Conservation (phyloP, 108 stramenopile species). For the Pseudonitzschia multiseries region DNA sequence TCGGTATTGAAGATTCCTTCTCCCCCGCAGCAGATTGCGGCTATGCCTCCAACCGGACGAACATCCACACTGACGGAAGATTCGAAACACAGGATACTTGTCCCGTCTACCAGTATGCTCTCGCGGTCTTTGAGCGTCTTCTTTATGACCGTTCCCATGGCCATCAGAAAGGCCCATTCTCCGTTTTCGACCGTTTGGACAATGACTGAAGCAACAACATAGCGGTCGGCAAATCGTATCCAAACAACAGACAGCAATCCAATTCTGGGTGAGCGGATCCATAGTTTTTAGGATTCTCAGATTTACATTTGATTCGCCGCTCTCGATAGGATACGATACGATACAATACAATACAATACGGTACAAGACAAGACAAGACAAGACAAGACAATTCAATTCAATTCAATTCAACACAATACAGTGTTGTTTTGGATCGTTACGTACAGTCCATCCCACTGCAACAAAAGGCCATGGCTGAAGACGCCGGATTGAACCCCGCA, state of each 20-base stretch:
- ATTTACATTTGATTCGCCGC: no score
- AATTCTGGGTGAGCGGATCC: neutral
- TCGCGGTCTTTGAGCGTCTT: slow-evolving; percentile 43
- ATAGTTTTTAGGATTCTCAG: neutral
- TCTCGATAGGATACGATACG: no score
- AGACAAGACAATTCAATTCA: no score
- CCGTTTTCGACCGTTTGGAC: slow-evolving; percentile 52
- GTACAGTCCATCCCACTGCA: slow-evolving; percentile 35
- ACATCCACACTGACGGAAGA: slow-evolving; percentile 47
- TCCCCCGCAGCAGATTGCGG: slow-evolving; percentile 53
- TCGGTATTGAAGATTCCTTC: slow-evolving; percentile 61
- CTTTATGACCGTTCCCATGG: slow-evolving; percentile 55
- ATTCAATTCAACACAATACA: no score
- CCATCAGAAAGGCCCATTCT: slow-evolving; percentile 56
- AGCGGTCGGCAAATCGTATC: neutral
- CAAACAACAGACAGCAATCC: neutral
- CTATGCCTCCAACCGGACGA: slow-evolving; percentile 39
- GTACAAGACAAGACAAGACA: no score
- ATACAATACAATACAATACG: no score
- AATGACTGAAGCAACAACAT: slow-evolving; percentile 23
- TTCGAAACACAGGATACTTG: slow-evolving; percentile 48
- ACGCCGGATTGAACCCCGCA: slow-evolving; percentile 53
- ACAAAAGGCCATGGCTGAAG: slow-evolving; percentile 30
- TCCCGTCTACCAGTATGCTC: slow-evolving; percentile 46
- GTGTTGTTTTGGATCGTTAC: no score